A percentile compares a stretch with the other conserved stretches of the same genome.
These are phyloP conservation scores for Eucalyptus tenuipes DNA, from an alignment of 345 rosid species.

Conservation along the genomic window DNA sequence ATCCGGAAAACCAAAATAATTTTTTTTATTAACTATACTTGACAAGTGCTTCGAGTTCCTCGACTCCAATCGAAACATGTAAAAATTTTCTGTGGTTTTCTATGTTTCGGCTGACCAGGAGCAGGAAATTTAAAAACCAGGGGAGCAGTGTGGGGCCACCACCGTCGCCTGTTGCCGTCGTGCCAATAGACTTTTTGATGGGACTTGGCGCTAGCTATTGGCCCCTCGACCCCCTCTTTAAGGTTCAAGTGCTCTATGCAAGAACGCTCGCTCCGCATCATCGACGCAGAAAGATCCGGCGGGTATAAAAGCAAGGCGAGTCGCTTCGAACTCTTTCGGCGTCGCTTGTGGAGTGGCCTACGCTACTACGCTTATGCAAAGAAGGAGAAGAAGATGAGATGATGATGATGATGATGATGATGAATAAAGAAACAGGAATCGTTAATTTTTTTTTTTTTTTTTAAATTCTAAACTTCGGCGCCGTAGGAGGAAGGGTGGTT, in stretches of 20 bases:
- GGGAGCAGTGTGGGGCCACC: neutral
- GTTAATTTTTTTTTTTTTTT: neutral
- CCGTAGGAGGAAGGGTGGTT: neutral
- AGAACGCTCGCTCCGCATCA: neutral
- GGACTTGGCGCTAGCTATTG: neutral
- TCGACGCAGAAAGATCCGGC: neutral
- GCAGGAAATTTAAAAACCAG: neutral
- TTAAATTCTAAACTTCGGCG: neutral
- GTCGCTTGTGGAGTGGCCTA: neutral
- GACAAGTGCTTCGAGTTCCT: neutral
- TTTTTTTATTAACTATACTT: neutral
- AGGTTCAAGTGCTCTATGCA: neutral
- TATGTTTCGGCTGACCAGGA: neutral
- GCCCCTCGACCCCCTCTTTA: neutral
- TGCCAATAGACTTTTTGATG: neutral
- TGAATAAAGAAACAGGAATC: neutral
- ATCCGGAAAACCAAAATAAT: neutral
- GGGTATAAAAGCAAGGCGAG: neutral
- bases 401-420: neutral
- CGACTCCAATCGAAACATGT: neutral
- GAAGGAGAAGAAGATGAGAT: neutral
- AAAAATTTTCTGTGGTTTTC: neutral
- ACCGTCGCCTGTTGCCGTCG: neutral
- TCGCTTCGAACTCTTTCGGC: neutral
- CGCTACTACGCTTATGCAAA: neutral